Evolutionary conservation across 1,284 basidiomycete genomes (phyloP).

Genomic region (Macrocybe sp.): DNA sequence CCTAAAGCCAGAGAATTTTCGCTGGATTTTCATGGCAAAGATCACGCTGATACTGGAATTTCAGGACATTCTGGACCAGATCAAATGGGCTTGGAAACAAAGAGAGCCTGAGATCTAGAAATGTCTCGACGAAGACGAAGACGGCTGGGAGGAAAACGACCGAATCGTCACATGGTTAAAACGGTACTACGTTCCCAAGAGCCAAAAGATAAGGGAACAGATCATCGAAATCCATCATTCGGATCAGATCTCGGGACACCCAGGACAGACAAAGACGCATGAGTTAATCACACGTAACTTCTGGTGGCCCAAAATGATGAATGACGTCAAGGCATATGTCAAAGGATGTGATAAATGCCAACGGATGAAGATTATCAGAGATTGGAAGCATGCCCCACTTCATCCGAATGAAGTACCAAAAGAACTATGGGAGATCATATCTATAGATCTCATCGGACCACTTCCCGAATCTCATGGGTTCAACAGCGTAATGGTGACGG

Average conservation of each 20-base stretch:
- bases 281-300: constrained; percentile 23
- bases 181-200: constrained; percentile 21
- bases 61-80: neutral
- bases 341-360: neutral
- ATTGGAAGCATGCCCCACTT: neutral
- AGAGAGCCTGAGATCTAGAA: neutral
- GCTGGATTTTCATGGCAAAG: neutral
- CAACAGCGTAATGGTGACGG: constrained; percentile 26
- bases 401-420: neutral
- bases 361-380: neutral
- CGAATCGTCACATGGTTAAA: constrained; percentile 16
- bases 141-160: constrained; percentile 19
- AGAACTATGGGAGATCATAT: neutral
- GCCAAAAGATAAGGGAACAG: constrained; percentile 13
- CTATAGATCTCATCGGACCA: constrained; percentile 21
- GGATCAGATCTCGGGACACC: constrained; percentile 26
- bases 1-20: constrained; percentile 17
- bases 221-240: constrained; percentile 26
- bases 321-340: neutral
- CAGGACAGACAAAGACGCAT: constrained; percentile 21
- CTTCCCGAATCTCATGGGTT: constrained; percentile 28
- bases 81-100: neutral
- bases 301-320: constrained; percentile 26
- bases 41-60: neutral
- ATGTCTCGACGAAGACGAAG: neutral